Conservation (phyloP, 768 basidiomycete genomes). For the Mrakia gelida region DNA sequence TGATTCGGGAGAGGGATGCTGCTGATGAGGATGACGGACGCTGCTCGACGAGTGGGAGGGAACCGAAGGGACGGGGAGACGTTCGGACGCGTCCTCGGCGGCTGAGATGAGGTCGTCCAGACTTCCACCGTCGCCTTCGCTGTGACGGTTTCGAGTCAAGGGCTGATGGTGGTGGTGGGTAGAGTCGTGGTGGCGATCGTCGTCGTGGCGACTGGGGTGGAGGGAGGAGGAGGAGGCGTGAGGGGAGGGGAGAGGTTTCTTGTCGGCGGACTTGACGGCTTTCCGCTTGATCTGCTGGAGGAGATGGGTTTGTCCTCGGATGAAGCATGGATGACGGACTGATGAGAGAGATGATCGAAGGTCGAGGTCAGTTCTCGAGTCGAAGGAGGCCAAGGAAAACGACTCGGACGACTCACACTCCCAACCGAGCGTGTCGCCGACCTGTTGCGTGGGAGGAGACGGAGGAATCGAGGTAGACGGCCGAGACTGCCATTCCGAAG, state of each 20-base stretch:
- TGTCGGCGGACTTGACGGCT: constrained; percentile 8
- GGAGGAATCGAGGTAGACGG: constrained; percentile 6
- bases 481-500: constrained; percentile 14
- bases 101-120: neutral
- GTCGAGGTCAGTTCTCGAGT: neutral
- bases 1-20: neutral
- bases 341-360: neutral
- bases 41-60: neutral
- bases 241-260: neutral
- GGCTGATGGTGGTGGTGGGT: neutral
- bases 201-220: neutral
- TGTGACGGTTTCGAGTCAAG: neutral
- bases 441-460: neutral
- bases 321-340: constrained; percentile 13
- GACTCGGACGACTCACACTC: neutral
- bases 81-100: neutral
- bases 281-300: constrained; percentile 11
- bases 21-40: neutral
- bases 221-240: neutral
- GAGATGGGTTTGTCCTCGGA: constrained; percentile 1
- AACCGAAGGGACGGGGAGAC: neutral
- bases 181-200: neutral
- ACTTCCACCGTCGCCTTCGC: neutral
- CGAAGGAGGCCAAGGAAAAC: neutral
- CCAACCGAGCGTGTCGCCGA: neutral